A percentile compares a stretch with the other conserved stretches of the same genome.
Evolutionary conservation across 495 filamentous ascomycete genomes (phyloP).

Genomic region (Astrothelium subdiscretum): DNA sequence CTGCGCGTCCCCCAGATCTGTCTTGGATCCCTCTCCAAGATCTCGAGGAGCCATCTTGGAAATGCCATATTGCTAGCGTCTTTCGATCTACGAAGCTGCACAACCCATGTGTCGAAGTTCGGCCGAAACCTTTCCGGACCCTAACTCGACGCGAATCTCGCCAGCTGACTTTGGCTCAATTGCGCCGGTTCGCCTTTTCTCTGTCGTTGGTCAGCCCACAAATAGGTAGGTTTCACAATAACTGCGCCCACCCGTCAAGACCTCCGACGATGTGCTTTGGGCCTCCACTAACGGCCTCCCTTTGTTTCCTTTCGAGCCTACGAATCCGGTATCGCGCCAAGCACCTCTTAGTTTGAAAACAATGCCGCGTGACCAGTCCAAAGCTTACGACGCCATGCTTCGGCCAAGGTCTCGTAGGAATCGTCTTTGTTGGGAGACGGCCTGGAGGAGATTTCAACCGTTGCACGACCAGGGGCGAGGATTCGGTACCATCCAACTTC

Average conservation of each 20-base stretch:
- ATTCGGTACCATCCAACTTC: conserved; percentile 1
- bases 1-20: background rate
- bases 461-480: background rate
- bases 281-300: background rate
- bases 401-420: background rate
- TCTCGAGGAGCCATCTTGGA: background rate
- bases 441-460: background rate
- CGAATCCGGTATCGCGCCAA: background rate
- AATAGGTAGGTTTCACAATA: background rate
- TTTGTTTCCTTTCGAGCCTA: background rate
- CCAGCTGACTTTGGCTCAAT: background rate
- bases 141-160: background rate
- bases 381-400: background rate
- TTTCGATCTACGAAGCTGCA: background rate
- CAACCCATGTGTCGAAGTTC: background rate
- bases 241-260: background rate
- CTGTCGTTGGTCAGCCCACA: background rate
- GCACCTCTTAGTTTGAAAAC: background rate
- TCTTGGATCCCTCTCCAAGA: background rate
- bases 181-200: background rate
- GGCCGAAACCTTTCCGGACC: background rate
- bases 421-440: background rate
- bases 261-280: background rate
- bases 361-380: background rate
- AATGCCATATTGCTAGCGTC: background rate